These are phyloP conservation scores for Lactarius trivialis DNA, from an alignment of 768 basidiomycete genomes.

Conservation along the genomic window DNA sequence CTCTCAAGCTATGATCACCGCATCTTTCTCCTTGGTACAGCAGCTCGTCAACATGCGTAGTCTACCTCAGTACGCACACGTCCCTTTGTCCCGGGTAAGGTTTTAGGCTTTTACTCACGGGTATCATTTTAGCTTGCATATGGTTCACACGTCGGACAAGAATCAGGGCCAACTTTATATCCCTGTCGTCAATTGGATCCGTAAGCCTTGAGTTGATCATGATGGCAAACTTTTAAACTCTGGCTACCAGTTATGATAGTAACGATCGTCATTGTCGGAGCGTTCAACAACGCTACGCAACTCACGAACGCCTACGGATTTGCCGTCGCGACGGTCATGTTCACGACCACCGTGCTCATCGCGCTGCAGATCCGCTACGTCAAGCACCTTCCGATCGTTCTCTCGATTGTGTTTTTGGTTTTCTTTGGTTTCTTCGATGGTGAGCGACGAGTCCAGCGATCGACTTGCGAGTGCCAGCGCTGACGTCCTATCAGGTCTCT, in stretches of 20 bases:
- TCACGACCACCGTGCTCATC: constrained; percentile 52
- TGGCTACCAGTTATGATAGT: constrained; percentile 38
- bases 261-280: constrained; percentile 49
- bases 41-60: constrained; percentile 59
- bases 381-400: constrained; percentile 40
- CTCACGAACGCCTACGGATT: constrained; percentile 58
- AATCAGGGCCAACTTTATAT: constrained; percentile 63
- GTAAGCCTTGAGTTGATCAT: constrained; percentile 25
- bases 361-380: constrained; percentile 51
- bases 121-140: constrained; percentile 33
- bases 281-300: constrained; percentile 46
- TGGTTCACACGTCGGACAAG: constrained; percentile 54
- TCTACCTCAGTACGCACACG: constrained; percentile 39
- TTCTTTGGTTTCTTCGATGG: constrained; percentile 62
- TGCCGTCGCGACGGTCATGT: constrained; percentile 60
- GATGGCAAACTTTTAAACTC: neutral
- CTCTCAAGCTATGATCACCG: constrained; percentile 65
- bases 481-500: constrained; percentile 33
- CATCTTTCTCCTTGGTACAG: constrained; percentile 54
- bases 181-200: constrained; percentile 52
- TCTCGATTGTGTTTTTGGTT: constrained; percentile 43
- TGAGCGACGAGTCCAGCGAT: neutral
- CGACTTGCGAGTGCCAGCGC: neutral
- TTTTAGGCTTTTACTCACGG: neutral
- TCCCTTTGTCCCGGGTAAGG: neutral